A percentile compares a stretch with the other conserved stretches of the same genome.
phyloP scores from a whole-genome alignment of 75 land plant genomes.

The Isoetes taiwanensis region DNA sequence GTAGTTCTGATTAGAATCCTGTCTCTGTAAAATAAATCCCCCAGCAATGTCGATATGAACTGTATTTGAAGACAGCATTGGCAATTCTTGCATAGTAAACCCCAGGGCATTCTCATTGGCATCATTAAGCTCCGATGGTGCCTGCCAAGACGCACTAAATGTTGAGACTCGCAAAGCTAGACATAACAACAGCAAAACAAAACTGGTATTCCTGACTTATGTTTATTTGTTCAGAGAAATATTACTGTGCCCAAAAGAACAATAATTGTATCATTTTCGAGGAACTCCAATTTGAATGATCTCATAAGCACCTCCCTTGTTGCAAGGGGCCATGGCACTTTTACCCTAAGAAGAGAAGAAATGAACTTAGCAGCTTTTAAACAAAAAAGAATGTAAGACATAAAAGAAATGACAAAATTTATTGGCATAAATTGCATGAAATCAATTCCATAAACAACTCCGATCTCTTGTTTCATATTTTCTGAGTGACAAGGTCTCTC shows the following conservation, averaged over 20 bases:
- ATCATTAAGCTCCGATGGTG: neutral
- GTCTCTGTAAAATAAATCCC: neutral
- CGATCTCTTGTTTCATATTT: too few relatives aligned
- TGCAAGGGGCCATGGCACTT: slow-evolving; percentile 88
- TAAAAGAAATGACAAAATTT: too few relatives aligned
- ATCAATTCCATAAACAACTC: too few relatives aligned
- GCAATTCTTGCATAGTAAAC: neutral
- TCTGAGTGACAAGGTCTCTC: too few relatives aligned
- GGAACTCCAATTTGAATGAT: slow-evolving; percentile 64
- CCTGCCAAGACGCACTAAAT: neutral
- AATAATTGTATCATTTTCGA: slow-evolving; percentile 63
- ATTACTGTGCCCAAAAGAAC: slow-evolving; percentile 60
- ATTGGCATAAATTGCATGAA: too few relatives aligned
- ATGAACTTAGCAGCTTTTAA: neutral
- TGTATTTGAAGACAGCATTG: neutral
- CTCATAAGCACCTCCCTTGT: slow-evolving; percentile 59
- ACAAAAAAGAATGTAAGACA: neutral
- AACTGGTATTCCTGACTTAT: neutral
- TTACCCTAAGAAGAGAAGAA: slow-evolving; percentile 41
- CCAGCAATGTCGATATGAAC: slow-evolving; percentile 3
- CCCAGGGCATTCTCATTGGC: neutral
- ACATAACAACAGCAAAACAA: neutral
- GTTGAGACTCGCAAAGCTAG: too few relatives aligned
- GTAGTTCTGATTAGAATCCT: neutral
- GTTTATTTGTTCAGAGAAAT: neutral